These are phyloP conservation scores for Ascocoryne sarcoides DNA, from an alignment of 2,329 filamentous ascomycete species.

Conservation along the genomic window DNA sequence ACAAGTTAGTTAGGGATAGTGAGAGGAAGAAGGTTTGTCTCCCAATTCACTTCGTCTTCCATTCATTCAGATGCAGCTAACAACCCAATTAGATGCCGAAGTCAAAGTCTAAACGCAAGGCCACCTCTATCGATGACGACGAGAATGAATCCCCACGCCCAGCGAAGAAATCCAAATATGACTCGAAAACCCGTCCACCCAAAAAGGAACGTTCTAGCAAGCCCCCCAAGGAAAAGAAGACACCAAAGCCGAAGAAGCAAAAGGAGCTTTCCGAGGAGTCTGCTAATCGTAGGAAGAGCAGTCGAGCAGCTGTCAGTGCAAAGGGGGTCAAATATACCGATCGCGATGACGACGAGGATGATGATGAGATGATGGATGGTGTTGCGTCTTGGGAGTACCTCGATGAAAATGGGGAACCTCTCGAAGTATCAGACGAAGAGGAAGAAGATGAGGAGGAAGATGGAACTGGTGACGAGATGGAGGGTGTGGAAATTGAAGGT, in stretches of 20 bases:
- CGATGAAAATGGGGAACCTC: slow-evolving; percentile 27
- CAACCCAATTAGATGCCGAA: slow-evolving; percentile 2
- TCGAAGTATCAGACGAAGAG: background rate
- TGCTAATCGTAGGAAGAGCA: slow-evolving; percentile 29
- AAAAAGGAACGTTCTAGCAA: slow-evolving; percentile 22
- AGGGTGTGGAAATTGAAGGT: background rate
- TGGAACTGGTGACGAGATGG: no score
- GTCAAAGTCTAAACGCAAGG: slow-evolving; percentile 27
- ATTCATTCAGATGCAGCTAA: no score
- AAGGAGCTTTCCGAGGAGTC: slow-evolving; percentile 14
- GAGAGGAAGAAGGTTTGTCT: slow-evolving; percentile 49
- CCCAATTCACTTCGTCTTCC: slow-evolving; percentile 3
- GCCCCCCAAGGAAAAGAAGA: slow-evolving; percentile 19
- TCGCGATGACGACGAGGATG: slow-evolving; percentile 34
- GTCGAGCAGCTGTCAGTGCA: slow-evolving; percentile 18
- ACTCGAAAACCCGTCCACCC: slow-evolving; percentile 12
- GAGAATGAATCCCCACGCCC: slow-evolving; percentile 12
- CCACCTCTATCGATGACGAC: slow-evolving; percentile 16
- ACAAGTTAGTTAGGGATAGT: slow-evolving; percentile 54
- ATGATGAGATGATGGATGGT: slow-evolving; percentile 31
- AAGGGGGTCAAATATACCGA: slow-evolving; percentile 25
- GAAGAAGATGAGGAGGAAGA: background rate
- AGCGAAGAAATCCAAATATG: slow-evolving; percentile 19
- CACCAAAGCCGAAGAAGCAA: slow-evolving; percentile 24
- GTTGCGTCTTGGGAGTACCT: slow-evolving; percentile 30